phyloP scores from a whole-genome alignment of 177 flowering plant species.

The Vitis hybrid region DNA sequence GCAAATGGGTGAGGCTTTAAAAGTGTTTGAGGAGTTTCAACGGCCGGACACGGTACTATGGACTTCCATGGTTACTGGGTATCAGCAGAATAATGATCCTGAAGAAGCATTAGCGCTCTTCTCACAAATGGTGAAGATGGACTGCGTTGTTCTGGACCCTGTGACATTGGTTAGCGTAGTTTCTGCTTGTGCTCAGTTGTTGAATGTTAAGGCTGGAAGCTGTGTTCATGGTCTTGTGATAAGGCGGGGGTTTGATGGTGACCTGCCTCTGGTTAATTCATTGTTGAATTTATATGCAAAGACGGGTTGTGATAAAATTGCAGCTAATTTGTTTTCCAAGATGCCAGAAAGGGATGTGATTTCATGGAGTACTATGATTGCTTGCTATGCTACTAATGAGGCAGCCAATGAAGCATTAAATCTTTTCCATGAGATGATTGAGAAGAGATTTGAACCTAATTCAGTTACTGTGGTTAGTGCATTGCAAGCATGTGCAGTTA shows the following conservation, averaged over 20 bases:
- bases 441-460: slow-evolving; percentile 38
- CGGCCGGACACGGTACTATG: slow-evolving; percentile 57
- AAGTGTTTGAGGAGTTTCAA: slow-evolving; percentile 48
- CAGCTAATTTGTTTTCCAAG: slow-evolving; percentile 37
- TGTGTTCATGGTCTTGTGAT: slow-evolving; percentile 49
- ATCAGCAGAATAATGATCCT: slow-evolving; percentile 43
- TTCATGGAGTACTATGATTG: slow-evolving; percentile 69
- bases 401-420: slow-evolving; percentile 41
- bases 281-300: slow-evolving; percentile 60
- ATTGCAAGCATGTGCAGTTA: slow-evolving; percentile 58
- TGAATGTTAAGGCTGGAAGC: slow-evolving; percentile 32
- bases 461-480: slow-evolving; percentile 48
- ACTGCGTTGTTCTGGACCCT: slow-evolving; percentile 26
- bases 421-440: slow-evolving; percentile 54
- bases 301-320: slow-evolving; percentile 32
- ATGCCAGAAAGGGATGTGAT: slow-evolving; percentile 55
- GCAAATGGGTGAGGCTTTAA: slow-evolving; percentile 38
- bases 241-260: slow-evolving; percentile 30
- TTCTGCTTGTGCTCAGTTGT: slow-evolving; percentile 49
- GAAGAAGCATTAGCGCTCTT: slow-evolving; percentile 43
- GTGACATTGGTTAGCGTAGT: slow-evolving; percentile 58
- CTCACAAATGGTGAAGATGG: slow-evolving; percentile 34
- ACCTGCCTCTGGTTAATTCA: slow-evolving; percentile 41
- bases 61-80: slow-evolving; percentile 64
- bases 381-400: slow-evolving; percentile 49